Base-by-base conservation (phyloP, 257 asterid genomes). In the Apocynum venetum region DNA sequence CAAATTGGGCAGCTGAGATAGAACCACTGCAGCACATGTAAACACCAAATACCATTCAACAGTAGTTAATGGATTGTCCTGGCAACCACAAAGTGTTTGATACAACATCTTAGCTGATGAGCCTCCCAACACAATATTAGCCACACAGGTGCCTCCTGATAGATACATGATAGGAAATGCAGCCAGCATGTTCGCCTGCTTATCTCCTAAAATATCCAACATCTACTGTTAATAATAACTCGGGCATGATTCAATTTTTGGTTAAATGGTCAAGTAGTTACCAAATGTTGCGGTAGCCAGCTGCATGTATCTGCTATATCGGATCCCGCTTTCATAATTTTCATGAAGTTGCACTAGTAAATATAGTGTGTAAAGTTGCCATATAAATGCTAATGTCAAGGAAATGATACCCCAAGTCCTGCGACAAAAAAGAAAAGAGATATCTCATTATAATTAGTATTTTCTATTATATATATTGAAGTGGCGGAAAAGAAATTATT, bases 221-320 rank as follows among this genome's bases (percentile, higher is more conserved):
- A 4, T 49, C 6, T 53, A 36, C 2, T 3, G 40, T 35, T 7
- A 43, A n/a, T 25, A 77, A 47, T 47, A 8, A 44, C 53, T 25
- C 31, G 31, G 31, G 31, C 31, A 25, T 25, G 31, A 25, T 25
- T 25, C 31, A 25, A 25, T 25, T 25, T 25, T 25, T 25, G 31
- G 31, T 25, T 25, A 25, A 25, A 25, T 25, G 31, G 14, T 9
- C 13, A 13, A 4, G 0, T 41, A 13, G 17, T 25, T 36, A 87
- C 98, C 98, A 75, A 94, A 91, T 47, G 97, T 86, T 17, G 95
- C 97, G 48, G 70, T 77, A 3, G 97, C 94, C 31, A 94, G 81
- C 74, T 92, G 97, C 89, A 94, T 83, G 89, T 91, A 94, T 87
- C 98, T 77, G 84, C 97, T 92, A 87, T 92, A 94, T 12, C 98